phyloP scores from a whole-genome alignment of 169 alveolate species.

The Plasmodium adleri region DNA sequence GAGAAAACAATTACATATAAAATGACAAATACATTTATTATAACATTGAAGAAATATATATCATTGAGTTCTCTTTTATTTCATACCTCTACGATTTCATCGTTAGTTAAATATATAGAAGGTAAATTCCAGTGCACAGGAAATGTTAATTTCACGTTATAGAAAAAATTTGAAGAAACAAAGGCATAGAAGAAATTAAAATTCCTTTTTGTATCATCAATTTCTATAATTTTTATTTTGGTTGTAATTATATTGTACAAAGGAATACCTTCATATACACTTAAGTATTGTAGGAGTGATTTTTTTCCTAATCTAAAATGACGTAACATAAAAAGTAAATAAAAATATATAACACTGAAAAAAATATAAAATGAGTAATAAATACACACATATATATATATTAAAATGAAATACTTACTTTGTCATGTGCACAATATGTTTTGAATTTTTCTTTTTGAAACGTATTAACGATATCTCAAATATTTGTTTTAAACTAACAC shows the following conservation, averaged over 20 bases:
- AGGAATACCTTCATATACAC: constrained; percentile 61
- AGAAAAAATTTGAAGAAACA: constrained; percentile 49
- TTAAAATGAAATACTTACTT: constrained; percentile 17
- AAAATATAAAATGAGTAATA: background rate
- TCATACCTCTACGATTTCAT: constrained; percentile 52
- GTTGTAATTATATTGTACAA: constrained; percentile 60
- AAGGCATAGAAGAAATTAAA: constrained; percentile 58
- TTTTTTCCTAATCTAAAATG: constrained; percentile 53
- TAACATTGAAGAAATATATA: too few relatives aligned
- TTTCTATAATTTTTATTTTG: constrained; percentile 66
- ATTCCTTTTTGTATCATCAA: constrained; percentile 53
- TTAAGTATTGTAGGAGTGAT: constrained; percentile 61
- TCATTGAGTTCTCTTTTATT: background rate
- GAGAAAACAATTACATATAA: background rate
- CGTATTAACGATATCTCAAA: constrained; percentile 73
- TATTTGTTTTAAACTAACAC: constrained; percentile 69
- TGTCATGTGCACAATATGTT: constrained; percentile 67
- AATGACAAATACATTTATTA: too few relatives aligned
- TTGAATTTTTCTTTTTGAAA: constrained; percentile 62
- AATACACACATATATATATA: background rate
- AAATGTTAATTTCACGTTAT: constrained; percentile 31
- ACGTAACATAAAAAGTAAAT: background rate
- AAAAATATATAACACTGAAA: background rate
- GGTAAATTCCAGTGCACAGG: constrained; percentile 67
- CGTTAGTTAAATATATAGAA: constrained; percentile 39